Conservation (phyloP, 176 grass and related monocot genomes). For the Thinopyrum elongatum region DNA sequence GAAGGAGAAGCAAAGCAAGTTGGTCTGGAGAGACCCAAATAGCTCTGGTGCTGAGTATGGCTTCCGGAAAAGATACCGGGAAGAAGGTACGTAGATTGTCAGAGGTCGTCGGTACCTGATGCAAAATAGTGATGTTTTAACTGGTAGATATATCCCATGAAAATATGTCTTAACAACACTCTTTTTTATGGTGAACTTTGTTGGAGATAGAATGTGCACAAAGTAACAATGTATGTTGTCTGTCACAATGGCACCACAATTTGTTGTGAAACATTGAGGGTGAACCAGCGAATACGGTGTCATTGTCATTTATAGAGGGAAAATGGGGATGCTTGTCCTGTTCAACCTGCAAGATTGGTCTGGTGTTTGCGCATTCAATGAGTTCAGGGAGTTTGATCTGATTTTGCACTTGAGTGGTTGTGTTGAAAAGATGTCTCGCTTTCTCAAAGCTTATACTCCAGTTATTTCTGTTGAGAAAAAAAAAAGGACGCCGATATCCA, state of each 20-base stretch:
- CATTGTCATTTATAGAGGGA: not conserved
- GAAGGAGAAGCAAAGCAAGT: constrained; percentile 89
- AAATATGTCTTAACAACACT: not conserved
- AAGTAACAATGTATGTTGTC: not conserved
- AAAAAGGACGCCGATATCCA: no score
- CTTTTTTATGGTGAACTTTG: not conserved
- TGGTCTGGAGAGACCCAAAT: constrained; percentile 74
- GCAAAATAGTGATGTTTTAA: constrained; percentile 21
- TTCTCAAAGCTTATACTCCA: not conserved
- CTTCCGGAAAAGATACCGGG: constrained; percentile 62
- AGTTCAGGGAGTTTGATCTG: not conserved
- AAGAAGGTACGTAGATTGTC: constrained; percentile 44
- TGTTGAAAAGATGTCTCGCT: not conserved
- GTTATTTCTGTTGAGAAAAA: not conserved
- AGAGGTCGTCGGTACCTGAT: not conserved
- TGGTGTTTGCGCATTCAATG: not conserved
- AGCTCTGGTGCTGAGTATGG: constrained; percentile 55
- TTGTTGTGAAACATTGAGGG: not conserved
- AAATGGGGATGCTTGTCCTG: not conserved
- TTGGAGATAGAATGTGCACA: not conserved
- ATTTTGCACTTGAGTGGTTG: not conserved
- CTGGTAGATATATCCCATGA: constrained; percentile 15
- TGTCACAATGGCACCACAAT: not conserved
- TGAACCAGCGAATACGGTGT: not conserved
- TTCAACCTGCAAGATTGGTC: not conserved